Evolutionary conservation across 2,329 filamentous ascomycete species (phyloP).

Genomic region (Aspergillus sclerotialis): DNA sequence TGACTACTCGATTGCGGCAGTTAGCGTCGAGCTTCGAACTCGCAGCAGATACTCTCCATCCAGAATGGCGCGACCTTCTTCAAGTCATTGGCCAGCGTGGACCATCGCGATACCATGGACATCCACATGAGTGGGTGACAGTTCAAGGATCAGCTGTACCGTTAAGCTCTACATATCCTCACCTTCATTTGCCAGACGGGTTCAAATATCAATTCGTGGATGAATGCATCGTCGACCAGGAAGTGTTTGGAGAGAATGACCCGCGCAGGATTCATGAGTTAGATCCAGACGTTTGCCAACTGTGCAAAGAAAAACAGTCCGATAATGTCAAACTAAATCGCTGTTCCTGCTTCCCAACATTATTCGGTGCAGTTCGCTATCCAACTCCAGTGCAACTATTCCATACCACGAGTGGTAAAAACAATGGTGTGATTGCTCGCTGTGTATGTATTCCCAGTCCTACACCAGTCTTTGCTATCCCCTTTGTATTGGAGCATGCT

Average conservation of each 20-base stretch:
- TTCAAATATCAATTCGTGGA: slow-evolving; percentile 27
- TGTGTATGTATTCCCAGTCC: slow-evolving; percentile 8
- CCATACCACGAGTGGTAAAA: slow-evolving; percentile 46
- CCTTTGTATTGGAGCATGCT: slow-evolving; percentile 29
- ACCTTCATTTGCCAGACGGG: slow-evolving; percentile 11
- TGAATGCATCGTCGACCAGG: slow-evolving; percentile 43
- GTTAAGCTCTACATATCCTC: slow-evolving; percentile 14
- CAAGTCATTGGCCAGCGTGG: slow-evolving; percentile 14
- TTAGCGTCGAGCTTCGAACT: slow-evolving; percentile 45
- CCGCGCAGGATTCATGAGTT: slow-evolving; percentile 38
- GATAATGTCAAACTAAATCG: slow-evolving; percentile 43
- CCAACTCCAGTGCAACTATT: slow-evolving; percentile 46
- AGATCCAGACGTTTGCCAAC: slow-evolving; percentile 34
- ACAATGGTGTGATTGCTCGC: slow-evolving; percentile 43
- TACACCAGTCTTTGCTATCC: neutral
- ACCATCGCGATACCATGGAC: slow-evolving; percentile 12
- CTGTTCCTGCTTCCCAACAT: slow-evolving; percentile 48
- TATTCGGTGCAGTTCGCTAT: slow-evolving; percentile 42
- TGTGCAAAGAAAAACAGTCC: slow-evolving; percentile 45
- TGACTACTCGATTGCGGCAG: slow-evolving; percentile 41
- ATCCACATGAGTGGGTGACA: slow-evolving; percentile 20
- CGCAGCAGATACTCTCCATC: slow-evolving; percentile 47
- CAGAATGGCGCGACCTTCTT: slow-evolving; percentile 46
- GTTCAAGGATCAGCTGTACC: slow-evolving; percentile 7
- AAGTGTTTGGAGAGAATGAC: slow-evolving; percentile 44